These are phyloP conservation scores for Wickerhamiella dianesei DNA, from an alignment of 805 yeast genomes.

Conservation along the genomic window DNA sequence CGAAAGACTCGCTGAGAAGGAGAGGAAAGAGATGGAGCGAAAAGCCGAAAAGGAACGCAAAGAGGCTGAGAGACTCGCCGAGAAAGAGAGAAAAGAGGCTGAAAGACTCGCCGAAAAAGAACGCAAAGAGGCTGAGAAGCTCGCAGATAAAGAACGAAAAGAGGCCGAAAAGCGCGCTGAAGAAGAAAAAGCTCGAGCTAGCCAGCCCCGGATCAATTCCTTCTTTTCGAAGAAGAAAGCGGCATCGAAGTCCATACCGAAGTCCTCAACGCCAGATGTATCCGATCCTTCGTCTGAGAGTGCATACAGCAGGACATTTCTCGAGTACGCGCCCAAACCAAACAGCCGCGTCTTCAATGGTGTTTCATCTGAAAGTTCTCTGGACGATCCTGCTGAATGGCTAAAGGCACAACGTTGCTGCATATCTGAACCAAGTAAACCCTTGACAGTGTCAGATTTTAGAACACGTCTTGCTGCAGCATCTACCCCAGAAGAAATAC, in stretches of 20 bases:
- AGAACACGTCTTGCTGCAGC: not conserved
- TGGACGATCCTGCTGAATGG: conserved; percentile 12
- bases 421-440: not conserved
- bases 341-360: conserved; percentile 15
- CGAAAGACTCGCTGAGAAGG: conserved; percentile 12
- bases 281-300: conserved; percentile 2
- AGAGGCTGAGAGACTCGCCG: conserved; percentile 16
- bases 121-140: conserved; percentile 13
- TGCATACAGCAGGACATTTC: conserved; percentile 21
- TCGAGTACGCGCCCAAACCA: conserved; percentile 24
- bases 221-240: conserved; percentile 14
- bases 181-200: conserved; percentile 9
- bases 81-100: conserved; percentile 14
- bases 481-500: conserved; percentile 8
- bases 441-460: not conserved
- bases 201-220: conserved; percentile 16
- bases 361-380: conserved; percentile 3
- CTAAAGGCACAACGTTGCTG: not conserved
- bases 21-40: conserved; percentile 8
- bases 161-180: conserved; percentile 12
- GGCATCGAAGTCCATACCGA: conserved; percentile 4
- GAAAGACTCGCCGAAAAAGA: conserved; percentile 13
- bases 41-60: conserved; percentile 13
- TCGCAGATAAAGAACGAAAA: conserved; percentile 11
- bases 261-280: conserved; percentile 2